Percentiles rank a stretch among this genome's conserved stretches.
These are phyloP conservation scores for Fusarium agapanthi DNA, from an alignment of 2,329 filamentous ascomycete genomes.

Conservation along the genomic window DNA sequence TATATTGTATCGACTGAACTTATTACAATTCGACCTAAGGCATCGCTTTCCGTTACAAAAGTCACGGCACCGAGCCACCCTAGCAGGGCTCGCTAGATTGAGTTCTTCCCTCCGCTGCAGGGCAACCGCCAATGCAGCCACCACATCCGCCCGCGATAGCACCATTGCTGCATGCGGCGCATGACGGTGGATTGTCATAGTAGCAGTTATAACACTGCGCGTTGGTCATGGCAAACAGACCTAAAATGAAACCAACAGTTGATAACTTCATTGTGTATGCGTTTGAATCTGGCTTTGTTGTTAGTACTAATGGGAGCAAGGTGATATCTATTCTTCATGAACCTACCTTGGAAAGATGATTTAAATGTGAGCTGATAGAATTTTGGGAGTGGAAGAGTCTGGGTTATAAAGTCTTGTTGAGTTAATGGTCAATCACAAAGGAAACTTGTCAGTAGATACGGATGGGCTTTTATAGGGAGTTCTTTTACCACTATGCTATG, in stretches of 20 bases:
- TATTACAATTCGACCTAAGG: too few species aligned
- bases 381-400: not conserved
- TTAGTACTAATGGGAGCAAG: not conserved
- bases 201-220: not conserved
- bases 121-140: not conserved
- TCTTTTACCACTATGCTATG: not conserved
- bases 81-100: too few species aligned
- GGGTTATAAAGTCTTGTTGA: not conserved
- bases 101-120: not conserved
- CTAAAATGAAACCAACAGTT: not conserved
- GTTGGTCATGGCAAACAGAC: not conserved
- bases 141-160: not conserved
- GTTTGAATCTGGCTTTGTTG: accelerated
- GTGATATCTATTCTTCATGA: not conserved
- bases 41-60: too few species aligned
- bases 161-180: too few species aligned
- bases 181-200: not conserved
- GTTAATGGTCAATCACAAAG: not conserved
- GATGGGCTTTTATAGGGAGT: not conserved
- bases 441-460: not conserved
- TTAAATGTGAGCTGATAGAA: not conserved
- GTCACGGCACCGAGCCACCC: too few species aligned
- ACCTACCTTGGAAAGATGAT: not conserved
- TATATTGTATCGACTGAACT: too few species aligned
- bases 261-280: not conserved